These are phyloP conservation scores for Plectosphaerella cucumerina DNA, from an alignment of 2,329 filamentous ascomycete species.

Conservation along the genomic window DNA sequence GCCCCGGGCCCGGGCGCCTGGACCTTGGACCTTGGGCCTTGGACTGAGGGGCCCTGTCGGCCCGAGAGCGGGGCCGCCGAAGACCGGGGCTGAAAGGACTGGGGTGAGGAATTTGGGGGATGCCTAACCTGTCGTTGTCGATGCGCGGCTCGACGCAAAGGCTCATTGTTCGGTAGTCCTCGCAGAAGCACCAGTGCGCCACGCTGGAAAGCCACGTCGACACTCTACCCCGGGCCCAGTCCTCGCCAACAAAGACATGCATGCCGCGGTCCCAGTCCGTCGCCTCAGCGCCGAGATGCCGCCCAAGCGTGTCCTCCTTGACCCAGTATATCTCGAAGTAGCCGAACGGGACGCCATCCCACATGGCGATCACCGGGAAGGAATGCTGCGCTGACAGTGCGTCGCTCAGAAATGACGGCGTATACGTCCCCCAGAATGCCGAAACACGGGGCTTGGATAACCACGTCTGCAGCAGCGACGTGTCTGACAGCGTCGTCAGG, in stretches of 20 bases:
- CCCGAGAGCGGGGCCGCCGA: background rate
- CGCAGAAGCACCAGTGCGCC: conserved; percentile 79
- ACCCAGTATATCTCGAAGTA: conserved; percentile 99
- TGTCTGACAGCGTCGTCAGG: conserved; percentile 45
- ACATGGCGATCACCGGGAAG: conserved; percentile 88
- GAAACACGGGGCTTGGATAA: conserved; percentile 81
- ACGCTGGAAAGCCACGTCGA: conserved; percentile 78
- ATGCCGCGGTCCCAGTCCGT: conserved; percentile 84
- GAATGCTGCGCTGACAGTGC: conserved; percentile 67
- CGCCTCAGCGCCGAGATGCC: conserved; percentile 59
- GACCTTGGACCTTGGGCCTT: too few relatives aligned
- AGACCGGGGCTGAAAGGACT: background rate
- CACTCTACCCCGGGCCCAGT: conserved; percentile 84
- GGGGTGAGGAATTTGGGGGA: too few relatives aligned
- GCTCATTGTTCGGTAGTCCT: conserved; percentile 76
- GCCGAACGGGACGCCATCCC: conserved; percentile 92
- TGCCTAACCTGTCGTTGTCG: conserved; percentile 77
- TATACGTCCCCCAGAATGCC: conserved; percentile 74
- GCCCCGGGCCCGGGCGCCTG: too few relatives aligned
- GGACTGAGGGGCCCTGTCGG: background rate
- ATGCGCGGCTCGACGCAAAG: conserved; percentile 86
- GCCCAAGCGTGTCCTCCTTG: conserved; percentile 80
- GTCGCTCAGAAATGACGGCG: conserved; percentile 61
- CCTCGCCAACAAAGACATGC: conserved; percentile 85
- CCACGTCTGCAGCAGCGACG: conserved; percentile 72